Evolutionary conservation across 129 eudicot species (phyloP), one percentile per base, ranked within the genome.

Genomic region (Gnaphalium uliginosum): DNA sequence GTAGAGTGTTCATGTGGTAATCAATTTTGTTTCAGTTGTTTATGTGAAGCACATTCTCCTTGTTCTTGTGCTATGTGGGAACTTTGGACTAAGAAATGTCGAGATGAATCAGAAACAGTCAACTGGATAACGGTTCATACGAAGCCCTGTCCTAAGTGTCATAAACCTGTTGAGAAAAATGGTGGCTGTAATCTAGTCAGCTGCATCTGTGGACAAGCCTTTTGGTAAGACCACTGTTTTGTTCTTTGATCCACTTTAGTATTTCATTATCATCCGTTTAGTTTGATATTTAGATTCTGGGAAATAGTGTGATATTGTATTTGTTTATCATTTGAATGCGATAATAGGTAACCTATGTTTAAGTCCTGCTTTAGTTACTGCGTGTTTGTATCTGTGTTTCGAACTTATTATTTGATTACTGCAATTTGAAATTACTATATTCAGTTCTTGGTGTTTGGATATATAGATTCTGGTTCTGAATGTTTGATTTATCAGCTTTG

Each of bases 61-160:
- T 92, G 98, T 80, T 92, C 96, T 64, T 92, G 98, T 80, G 78
- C 77, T 74, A 92, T 92, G 98, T 92, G 98, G 98, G 85, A 83
- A 68, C 86, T 89, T 24, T 92, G 98, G 98, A 83, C 72, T 15
- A 87, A 89, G 79, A 92, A 92, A 84, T 92, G 98, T 57, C 87
- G 81, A 68, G 98, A 92, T 75, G 98, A 92, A 75, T 92, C 98
- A 29, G 98, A 89, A 79, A 92, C 96, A 2, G 97, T 94, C 19
- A 90, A 94, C 79, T 94, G 98, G 98, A 88, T 94, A 27, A 94
- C 97, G 8, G 97, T 87, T 78, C 96, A 94, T 73, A 94, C 98
- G 30, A 90, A 94, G 71, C 91, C 97, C 69, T 94, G 97, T 75
- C 98, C 98, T 6, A 94, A 94, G 87, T 94, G 98, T 81, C 91